Conservation (phyloP, 768 basidiomycete genomes). For the Boletales sp. region DNA sequence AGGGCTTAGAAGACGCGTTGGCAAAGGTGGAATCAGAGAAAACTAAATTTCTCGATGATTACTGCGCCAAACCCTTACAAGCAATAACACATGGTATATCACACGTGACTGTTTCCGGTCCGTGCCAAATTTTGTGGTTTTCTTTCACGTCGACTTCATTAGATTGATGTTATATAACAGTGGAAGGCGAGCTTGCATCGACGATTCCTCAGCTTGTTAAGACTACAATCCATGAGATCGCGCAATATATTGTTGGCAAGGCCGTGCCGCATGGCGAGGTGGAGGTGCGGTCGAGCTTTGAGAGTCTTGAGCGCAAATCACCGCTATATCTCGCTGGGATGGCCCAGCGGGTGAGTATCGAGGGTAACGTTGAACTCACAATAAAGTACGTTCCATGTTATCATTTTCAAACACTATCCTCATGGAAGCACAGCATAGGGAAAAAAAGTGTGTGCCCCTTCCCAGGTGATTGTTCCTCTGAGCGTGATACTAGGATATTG, state of each 20-base stretch:
- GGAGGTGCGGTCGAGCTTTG: no score
- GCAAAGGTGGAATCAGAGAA: not conserved
- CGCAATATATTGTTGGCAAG: not conserved
- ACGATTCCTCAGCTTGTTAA: not conserved
- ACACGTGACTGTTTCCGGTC: not conserved
- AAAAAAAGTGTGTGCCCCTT: not conserved
- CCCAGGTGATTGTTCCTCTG: not conserved
- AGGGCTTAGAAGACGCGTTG: not conserved
- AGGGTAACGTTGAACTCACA: not conserved
- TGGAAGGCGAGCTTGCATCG: no score
- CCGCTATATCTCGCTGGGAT: not conserved
- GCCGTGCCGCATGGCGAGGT: no score
- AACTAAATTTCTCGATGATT: not conserved
- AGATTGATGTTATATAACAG: no score
- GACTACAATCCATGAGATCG: not conserved
- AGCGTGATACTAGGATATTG: not conserved
- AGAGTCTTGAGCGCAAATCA: not conserved
- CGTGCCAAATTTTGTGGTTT: not conserved
- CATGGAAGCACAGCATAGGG: not conserved
- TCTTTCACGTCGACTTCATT: not conserved
- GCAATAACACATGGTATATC: not conserved
- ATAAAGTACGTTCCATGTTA: not conserved
- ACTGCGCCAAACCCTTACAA: not conserved
- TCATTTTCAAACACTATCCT: not conserved
- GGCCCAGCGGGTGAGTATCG: not conserved